Evolutionary conservation across 2,329 filamentous ascomycete genomes (phyloP).

Genomic region (Hypoxylon sp.): DNA sequence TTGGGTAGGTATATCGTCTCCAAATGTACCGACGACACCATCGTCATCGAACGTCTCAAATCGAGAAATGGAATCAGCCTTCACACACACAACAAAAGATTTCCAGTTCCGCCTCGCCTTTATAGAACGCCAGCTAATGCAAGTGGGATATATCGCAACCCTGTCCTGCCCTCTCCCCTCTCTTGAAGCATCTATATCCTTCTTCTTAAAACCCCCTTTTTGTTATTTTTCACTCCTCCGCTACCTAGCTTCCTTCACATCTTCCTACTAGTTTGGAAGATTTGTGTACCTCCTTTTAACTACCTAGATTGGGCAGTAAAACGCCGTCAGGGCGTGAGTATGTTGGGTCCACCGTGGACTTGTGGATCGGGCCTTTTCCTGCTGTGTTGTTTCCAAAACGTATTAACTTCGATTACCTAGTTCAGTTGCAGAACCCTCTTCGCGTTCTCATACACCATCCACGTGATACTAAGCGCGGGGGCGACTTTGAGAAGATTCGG

Average conservation of each 20-base stretch:
- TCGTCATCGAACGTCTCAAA: neutral
- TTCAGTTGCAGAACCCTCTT: conserved; percentile 73
- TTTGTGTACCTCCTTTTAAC: neutral
- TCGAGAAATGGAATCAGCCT: no score
- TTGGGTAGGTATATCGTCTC: neutral
- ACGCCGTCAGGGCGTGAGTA: no score
- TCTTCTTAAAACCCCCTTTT: conserved; percentile 1
- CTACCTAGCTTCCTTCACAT: no score
- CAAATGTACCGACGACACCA: neutral
- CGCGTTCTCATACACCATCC: conserved; percentile 91
- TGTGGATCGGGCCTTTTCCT: no score
- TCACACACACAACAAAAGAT: conserved; percentile 6
- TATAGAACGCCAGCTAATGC: conserved; percentile 34
- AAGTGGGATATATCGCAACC: conserved; percentile 34
- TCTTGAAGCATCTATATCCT: conserved; percentile 24
- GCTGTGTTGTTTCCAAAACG: neutral
- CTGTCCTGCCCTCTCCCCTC: neutral
- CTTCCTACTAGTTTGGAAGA: no score
- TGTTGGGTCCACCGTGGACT: no score
- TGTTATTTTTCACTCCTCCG: conserved; percentile 1
- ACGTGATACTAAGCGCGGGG: conserved; percentile 93
- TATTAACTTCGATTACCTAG: conserved; percentile 33
- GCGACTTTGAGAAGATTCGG: conserved; percentile 97
- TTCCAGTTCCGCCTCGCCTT: conserved; percentile 3
- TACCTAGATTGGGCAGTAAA: no score